These are phyloP conservation scores for Arthrobotrys entomopaga DNA, from an alignment of 2,329 filamentous ascomycete genomes.

Conservation along the genomic window DNA sequence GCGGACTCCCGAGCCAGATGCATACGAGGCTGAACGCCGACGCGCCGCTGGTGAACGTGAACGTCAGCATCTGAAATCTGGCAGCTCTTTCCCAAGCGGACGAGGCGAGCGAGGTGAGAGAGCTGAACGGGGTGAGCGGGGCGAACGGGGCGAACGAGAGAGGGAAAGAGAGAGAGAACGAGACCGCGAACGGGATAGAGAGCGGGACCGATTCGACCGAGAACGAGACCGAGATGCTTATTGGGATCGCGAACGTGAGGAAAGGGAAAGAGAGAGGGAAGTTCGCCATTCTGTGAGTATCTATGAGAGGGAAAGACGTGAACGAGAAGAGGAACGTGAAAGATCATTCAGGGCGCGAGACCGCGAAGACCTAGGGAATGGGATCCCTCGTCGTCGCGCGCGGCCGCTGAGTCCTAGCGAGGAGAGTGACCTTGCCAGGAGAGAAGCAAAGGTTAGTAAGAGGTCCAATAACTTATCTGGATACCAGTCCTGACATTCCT, in stretches of 20 bases:
- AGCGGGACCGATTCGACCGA: constrained; percentile 60
- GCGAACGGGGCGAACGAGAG: constrained; percentile 56
- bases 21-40: constrained; percentile 93
- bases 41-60: constrained; percentile 94
- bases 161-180: constrained; percentile 69
- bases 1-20: constrained; percentile 89
- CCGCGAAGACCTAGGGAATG: constrained; percentile 90
- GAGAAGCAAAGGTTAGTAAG: constrained; percentile 72
- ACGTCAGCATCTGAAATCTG: constrained; percentile 84
- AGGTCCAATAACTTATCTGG: background rate
- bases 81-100: constrained; percentile 40
- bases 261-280: constrained; percentile 61
- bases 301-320: constrained; percentile 86
- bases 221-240: constrained; percentile 59
- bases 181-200: constrained; percentile 70
- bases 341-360: constrained; percentile 81
- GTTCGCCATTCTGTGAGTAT: constrained; percentile 70
- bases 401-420: constrained; percentile 78
- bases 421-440: constrained; percentile 78
- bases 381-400: constrained; percentile 66
- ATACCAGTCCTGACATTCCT: background rate
- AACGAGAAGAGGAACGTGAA: constrained; percentile 90
- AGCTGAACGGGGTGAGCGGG: too few relatives aligned
- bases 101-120: constrained; percentile 28
- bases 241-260: constrained; percentile 60